Evolutionary conservation across 164 flowering plant species (phyloP), one percentile per base, ranked within the genome.

Genomic region (Vitis rotundifolia): DNA sequence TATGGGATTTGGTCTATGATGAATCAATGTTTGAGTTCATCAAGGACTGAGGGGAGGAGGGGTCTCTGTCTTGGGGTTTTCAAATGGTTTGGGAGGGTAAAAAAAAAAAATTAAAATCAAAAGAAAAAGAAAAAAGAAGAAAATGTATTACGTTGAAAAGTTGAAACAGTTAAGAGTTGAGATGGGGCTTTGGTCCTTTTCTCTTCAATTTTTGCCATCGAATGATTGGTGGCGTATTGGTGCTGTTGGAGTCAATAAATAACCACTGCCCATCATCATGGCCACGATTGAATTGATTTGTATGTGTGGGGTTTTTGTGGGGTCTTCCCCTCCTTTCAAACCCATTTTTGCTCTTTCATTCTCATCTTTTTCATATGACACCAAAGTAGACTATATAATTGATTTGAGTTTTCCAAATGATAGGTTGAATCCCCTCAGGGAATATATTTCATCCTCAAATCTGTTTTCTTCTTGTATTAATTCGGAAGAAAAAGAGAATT

Each of bases 31-130:
- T 15, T 76, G 66, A 79, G 77, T 73, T 76, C 81, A 76, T 79
- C 74, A 68, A 66, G 70, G 61, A 71, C 44, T 37, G 44, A 37
- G 44, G 44, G 44, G 44, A 37, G 7, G 44, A 37, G 7, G 74
- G 57, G 76, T 66, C 69, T 73, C 64, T 67, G 66, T 73, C 75
- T 75, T 63, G 76, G 82, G 79, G 79, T 73, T 70, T 79, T 79
- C 82, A 79, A 79, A 76, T 79, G 79, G 77, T 70, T 79, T 73
- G 72, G 77, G 79, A 73, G 77, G 77, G 76, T 68, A 72, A 72
- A 69, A 66, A 68, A 53, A 4, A 62, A 7, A 15, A 52, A 51
- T 26, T 16, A 51, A 29, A 51, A 1, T 18, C 18, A 58, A 58
- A 3, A 58, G 19, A 22, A 59, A 47, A 54, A 52, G 28, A 29